Evolutionary conservation across 2,329 filamentous ascomycete species (phyloP), one percentile per base, ranked within the genome.

Genomic region (Fusarium piperis): DNA sequence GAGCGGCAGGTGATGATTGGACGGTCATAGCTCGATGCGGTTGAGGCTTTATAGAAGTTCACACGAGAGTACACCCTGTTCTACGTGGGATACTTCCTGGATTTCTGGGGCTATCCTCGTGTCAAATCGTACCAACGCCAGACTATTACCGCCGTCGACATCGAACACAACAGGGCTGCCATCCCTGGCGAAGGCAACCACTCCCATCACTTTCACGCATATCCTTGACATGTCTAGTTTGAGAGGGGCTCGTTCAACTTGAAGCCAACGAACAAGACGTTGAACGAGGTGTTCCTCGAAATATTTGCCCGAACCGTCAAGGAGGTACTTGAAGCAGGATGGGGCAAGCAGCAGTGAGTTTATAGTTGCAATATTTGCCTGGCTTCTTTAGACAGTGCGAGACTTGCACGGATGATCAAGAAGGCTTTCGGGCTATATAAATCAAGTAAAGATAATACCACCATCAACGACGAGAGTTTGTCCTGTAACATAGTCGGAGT

Each of bases 401-500:
- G 13, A 5, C 39, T 23, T 5, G 7, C 13, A 16, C 23, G 4
- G 3, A 2, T 16, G 13, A 10, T 44, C 7, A 10, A 13, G 4
- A 44, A 16, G 18, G 13, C 20, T 20, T 6, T 23, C n/a, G n/a
- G 2, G 13, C 26, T 32, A 53, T 2, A 53, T 23, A 53, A 9
- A 36, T 70, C 65, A 79, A 10, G 80, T 84, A 51, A 85, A 87
- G 8, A 87, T 77, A n/a, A 89, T 87, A 0, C 89, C 89, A 0
- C 88, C 89, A 70, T 90, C 89, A 35, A 92, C 86, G 10, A 92
- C 76, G 67, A 91, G 83, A 3, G 88, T 91, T 80, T 92, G 90
- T 0, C 90, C 91, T 0, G 90, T 92, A 72, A 92, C 84, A 70
- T 89, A 92, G 69, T 92, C 87, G 51, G 85, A 87, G 71, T 92